phyloP scores from a whole-genome alignment of 1,284 basidiomycete species.

The Cerrena zonata region DNA sequence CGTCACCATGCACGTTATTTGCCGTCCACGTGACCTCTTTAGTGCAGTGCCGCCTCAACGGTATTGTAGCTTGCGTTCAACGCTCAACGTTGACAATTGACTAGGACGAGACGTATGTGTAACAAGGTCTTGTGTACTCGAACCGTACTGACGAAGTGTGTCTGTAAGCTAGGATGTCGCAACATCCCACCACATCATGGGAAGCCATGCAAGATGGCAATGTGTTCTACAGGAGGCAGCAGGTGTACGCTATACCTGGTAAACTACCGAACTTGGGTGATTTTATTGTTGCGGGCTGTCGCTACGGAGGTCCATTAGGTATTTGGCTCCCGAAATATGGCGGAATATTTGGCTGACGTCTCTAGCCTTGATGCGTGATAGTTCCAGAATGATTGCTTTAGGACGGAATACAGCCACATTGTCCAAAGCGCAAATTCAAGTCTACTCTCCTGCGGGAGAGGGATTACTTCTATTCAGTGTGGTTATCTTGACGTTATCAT shows the following conservation, averaged over 20 bases:
- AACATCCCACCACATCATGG: constrained; percentile 75
- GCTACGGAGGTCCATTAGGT: constrained; percentile 88
- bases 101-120: too few species aligned
- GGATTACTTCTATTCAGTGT: constrained; percentile 63
- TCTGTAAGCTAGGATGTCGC: too few species aligned
- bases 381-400: constrained; percentile 73
- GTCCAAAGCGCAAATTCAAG: constrained; percentile 72
- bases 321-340: constrained; percentile 6
- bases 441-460: constrained; percentile 72
- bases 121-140: too few species aligned
- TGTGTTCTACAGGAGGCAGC: constrained; percentile 74
- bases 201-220: constrained; percentile 74
- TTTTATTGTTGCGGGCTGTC: constrained; percentile 76
- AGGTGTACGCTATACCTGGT: constrained; percentile 80
- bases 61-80: too few species aligned
- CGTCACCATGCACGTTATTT: too few species aligned
- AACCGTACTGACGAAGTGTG: too few species aligned
- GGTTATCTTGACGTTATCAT: constrained; percentile 35
- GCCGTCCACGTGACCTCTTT: too few species aligned
- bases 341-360: neutral
- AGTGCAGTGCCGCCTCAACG: too few species aligned
- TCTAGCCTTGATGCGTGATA: constrained; percentile 83
- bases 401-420: constrained; percentile 56
- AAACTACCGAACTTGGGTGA: constrained; percentile 77
- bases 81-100: too few species aligned